Base-by-base conservation (phyloP, 1,284 basidiomycete species). In the Leccinum griseonigrum region DNA sequence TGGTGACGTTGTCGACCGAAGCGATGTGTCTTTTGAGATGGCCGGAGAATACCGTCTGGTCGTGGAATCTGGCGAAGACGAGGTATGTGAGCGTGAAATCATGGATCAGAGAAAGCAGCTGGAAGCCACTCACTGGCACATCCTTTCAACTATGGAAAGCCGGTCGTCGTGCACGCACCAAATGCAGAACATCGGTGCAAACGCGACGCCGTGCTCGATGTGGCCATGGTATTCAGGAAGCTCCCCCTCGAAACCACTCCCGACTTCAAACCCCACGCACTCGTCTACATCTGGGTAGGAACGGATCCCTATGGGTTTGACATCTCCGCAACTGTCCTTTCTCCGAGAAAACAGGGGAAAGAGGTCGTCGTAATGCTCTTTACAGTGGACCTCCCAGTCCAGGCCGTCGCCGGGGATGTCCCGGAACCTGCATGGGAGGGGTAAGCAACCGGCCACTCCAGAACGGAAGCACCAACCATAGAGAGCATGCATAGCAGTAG, bases 161-260 rank as follows among this genome's bases (percentile, higher is more conserved):
- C 13, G 9, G 1, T 14, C 31, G 22, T 57, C 26, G 16, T 58
- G 48, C 14, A 51, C 7, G 16, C 57, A 58, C 57, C 57, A 58
- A 1, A 51, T 18, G 16, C 56, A 57, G 16, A 57, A 57, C 56
- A 50, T 57, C 22, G 56, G 56, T 9, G 56, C 50, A 40, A 58
- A 40, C 7, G 16, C 28, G 7, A 59, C n/a, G 7, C 53, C 43
- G 9, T n/a, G 10, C 31, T 55, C 46, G 1, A 59, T 5, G 22
- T 54, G 28, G 8, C 40, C 38, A 7, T 59, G 58, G 8, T 59
- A 59, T 28, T 59, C 48, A 1, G 34, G 53, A 9, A 54, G 18
- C 5, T 4, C 5, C 1, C 52, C 58, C 14, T 31, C 40, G 16
- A 59, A 28, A 2, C 58, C 40, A n/a, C 52, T 54, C 9, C 52